Base-by-base conservation (phyloP, 768 basidiomycete species). In the Galerina marginata region DNA sequence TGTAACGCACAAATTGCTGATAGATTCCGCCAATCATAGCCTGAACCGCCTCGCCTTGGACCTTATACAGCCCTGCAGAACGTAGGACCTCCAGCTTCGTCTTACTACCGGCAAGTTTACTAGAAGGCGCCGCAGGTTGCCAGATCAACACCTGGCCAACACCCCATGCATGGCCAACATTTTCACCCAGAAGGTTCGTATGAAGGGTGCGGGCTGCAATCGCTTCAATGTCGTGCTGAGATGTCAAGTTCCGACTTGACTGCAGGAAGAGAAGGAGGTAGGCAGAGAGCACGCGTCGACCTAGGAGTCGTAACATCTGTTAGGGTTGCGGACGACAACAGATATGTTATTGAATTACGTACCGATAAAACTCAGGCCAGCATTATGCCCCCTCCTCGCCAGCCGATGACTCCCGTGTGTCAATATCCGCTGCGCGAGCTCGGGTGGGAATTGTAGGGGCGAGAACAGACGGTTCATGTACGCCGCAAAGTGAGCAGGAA, bases 401-500 rank as follows among this genome's bases (percentile, higher is more conserved):
- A 84, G 78, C 48, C 79, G 83, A 74, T 92, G 92, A 74, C 90
- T 92, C 6, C 81, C 80, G 69, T 95, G 93, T 2, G 93, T 95
- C 63, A 94, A 76, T 62, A 92, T 81, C 59, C 92, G 85, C 63
- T 81, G 80, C 7, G 91, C 89, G 47, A 93, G 78, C 63, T 90
- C 88, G 4, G 80, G 78, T 11, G 90, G 85, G 72, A 95, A 94
- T 50, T 83, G 75, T 49, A 94, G 77, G 12, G 88, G 83, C 4
- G 83, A 73, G 65, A 92, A 92, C 54, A 90, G 75, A 37, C 79
- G 75, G 66, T 86, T 80, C 39, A 92, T 78, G 71, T 93, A 89
- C 37, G 81, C 75, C 26, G 68, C 63, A 29, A 64, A 64, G 6
- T 64, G 46, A 5, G 20, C 23, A 9, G 49, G 55, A 40, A 59